Evolutionary conservation across 1,284 basidiomycete species (phyloP).

Genomic region (Serendipita sp.): DNA sequence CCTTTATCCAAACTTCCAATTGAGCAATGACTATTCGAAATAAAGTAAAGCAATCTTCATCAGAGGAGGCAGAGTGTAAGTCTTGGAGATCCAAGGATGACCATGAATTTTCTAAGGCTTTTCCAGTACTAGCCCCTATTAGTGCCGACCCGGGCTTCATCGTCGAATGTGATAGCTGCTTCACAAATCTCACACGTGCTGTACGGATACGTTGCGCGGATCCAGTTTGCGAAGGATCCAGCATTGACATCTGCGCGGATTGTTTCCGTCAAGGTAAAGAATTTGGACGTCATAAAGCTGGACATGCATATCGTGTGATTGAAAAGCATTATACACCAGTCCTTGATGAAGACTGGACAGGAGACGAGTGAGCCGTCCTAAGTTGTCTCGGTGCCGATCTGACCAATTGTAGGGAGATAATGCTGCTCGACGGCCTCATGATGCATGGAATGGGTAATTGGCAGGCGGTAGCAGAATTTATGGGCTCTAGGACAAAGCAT

Average conservation of each 20-base stretch:
- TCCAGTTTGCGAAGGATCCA: conserved; percentile 61
- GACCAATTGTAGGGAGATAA: conserved; percentile 51
- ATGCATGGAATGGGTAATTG: conserved; percentile 91
- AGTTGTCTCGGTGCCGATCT: background rate
- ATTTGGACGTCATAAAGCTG: conserved; percentile 72
- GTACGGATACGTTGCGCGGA: conserved; percentile 85
- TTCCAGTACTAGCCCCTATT: background rate
- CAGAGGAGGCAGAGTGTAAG: background rate
- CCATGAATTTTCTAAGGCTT: background rate
- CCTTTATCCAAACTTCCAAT: background rate
- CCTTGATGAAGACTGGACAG: conserved; percentile 92
- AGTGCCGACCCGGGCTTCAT: conserved; percentile 51
- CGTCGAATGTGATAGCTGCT: conserved; percentile 61
- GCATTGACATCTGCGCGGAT: conserved; percentile 74
- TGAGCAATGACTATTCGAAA: background rate
- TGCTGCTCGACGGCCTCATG: conserved; percentile 81
- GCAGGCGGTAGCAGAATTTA: conserved; percentile 91
- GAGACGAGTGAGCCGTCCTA: conserved; percentile 70
- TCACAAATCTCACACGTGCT: conserved; percentile 71
- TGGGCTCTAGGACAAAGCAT: conserved; percentile 88
- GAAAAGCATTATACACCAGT: conserved; percentile 90
- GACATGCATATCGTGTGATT: conserved; percentile 87
- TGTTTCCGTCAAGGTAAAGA: conserved; percentile 93
- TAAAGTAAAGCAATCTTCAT: conserved; percentile 1
- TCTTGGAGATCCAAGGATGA: background rate